phyloP scores from a whole-genome alignment of 352 stramenopile genomes.

The Salisapilia sapeloensis region DNA sequence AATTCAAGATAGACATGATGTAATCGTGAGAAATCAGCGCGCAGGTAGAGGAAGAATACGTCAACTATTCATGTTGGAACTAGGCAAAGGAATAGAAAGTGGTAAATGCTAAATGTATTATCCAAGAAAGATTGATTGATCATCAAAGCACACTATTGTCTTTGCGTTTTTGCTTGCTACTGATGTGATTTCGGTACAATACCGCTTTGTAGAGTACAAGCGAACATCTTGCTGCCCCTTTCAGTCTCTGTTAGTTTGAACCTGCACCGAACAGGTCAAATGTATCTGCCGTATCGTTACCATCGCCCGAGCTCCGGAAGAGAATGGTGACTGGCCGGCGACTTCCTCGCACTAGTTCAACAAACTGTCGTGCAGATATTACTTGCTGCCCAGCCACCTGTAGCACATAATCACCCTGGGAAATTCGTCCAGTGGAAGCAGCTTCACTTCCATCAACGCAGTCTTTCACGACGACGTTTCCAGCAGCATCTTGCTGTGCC shows the following conservation, averaged over 20 bases:
- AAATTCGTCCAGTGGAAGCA: slow-evolving; percentile 28
- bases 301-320: slow-evolving; percentile 25
- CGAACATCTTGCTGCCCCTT: not conserved
- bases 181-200: not conserved
- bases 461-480: slow-evolving; percentile 51
- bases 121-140: not conserved
- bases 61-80: too few species aligned
- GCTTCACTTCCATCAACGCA: slow-evolving; percentile 24
- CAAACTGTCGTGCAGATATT: slow-evolving; percentile 54
- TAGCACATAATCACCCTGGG: slow-evolving; percentile 45
- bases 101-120: too few species aligned
- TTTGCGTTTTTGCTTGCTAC: not conserved
- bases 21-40: too few species aligned
- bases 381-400: slow-evolving; percentile 50
- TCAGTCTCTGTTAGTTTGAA: not conserved
- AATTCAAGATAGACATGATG: too few species aligned
- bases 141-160: not conserved
- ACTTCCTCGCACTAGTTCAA: slow-evolving; percentile 32
- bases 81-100: too few species aligned
- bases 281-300: not conserved
- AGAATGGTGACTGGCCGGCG: slow-evolving; percentile 51
- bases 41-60: too few species aligned
- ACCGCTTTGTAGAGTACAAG: too few species aligned
- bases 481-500: slow-evolving; percentile 35
- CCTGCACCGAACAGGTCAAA: slow-evolving; percentile 3